Conservation (phyloP, 495 filamentous ascomycete species). For the Aspergillus wentii region DNA sequence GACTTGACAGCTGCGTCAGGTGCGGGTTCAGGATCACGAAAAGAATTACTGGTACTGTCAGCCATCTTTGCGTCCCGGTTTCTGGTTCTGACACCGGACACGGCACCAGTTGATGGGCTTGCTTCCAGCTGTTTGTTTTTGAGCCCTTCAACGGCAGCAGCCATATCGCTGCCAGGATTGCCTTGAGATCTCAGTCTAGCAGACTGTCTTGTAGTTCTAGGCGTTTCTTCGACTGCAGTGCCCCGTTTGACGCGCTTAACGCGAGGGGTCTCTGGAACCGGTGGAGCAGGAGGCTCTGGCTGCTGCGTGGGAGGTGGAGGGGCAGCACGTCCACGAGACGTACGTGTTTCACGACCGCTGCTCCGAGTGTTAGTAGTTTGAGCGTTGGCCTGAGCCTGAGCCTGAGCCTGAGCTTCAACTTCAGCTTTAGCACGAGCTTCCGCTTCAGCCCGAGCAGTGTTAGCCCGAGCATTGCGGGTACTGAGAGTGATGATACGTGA, state of each 20-base stretch:
- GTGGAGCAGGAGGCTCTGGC: slow-evolving; percentile 17
- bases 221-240: slow-evolving; percentile 16
- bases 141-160: slow-evolving; percentile 17
- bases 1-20: slow-evolving; percentile 4
- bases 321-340: slow-evolving; percentile 18
- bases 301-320: slow-evolving; percentile 11
- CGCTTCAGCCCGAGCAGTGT: slow-evolving; percentile 4
- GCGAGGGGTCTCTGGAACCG: slow-evolving; percentile 33
- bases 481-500: slow-evolving; percentile 22
- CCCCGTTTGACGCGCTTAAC: slow-evolving; percentile 18
- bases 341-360: slow-evolving; percentile 20
- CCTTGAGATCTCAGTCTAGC: slow-evolving; percentile 25
- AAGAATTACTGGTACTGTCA: slow-evolving; percentile 5
- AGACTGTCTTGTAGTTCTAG: slow-evolving; percentile 31
- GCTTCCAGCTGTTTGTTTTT: background rate
- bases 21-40: background rate
- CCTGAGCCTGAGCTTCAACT: too few species aligned
- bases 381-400: too few species aligned
- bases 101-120: slow-evolving; percentile 9
- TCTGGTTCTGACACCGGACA: slow-evolving; percentile 11
- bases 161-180: slow-evolving; percentile 13
- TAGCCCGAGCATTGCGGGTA: slow-evolving; percentile 10
- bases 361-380: slow-evolving; percentile 1
- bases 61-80: slow-evolving; percentile 11
- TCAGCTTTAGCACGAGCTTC: too few species aligned